A percentile compares a stretch with the other conserved stretches of the same genome.
These are phyloP conservation scores for Phaeosphaeria sp. DNA, from an alignment of 2,329 filamentous ascomycete species.

Conservation along the genomic window DNA sequence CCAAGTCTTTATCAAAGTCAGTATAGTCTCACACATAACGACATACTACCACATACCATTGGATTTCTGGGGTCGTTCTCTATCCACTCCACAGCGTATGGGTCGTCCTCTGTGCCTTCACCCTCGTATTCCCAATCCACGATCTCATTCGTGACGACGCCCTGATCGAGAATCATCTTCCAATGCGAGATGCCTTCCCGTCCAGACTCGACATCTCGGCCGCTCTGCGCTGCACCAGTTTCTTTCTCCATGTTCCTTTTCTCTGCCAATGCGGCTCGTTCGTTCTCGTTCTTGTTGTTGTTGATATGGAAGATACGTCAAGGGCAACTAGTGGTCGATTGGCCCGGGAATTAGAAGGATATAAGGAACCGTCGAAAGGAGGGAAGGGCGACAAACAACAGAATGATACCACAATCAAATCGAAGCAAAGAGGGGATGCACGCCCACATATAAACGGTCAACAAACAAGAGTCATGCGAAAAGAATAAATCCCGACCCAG, in stretches of 20 bases:
- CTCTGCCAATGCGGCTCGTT: conserved; percentile 8
- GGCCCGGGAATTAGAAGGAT: conserved; percentile 8
- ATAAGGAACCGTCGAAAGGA: neutral
- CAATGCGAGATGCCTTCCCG: conserved; percentile 43
- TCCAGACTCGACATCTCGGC: conserved; percentile 42
- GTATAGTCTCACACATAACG: too few relatives aligned
- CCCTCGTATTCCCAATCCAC: conserved; percentile 51
- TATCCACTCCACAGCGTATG: conserved; percentile 56
- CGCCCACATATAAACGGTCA: conserved; percentile 21
- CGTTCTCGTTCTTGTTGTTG: neutral
- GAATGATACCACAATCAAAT: conserved; percentile 3
- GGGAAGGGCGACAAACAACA: conserved; percentile 1
- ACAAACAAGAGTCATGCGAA: conserved; percentile 5
- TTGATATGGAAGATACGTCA: neutral
- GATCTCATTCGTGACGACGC: conserved; percentile 46
- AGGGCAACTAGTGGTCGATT: neutral
- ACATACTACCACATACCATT: too few relatives aligned
- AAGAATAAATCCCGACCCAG: neutral
- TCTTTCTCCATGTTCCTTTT: conserved; percentile 25
- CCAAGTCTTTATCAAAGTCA: too few relatives aligned
- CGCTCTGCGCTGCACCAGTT: conserved; percentile 14
- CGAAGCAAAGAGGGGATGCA: conserved; percentile 6
- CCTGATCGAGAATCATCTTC: conserved; percentile 47
- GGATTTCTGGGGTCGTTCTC: conserved; percentile 56
- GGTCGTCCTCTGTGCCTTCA: conserved; percentile 52